Base-by-base conservation (phyloP, 2,329 filamentous ascomycete genomes). In the Didymella pinodella region DNA sequence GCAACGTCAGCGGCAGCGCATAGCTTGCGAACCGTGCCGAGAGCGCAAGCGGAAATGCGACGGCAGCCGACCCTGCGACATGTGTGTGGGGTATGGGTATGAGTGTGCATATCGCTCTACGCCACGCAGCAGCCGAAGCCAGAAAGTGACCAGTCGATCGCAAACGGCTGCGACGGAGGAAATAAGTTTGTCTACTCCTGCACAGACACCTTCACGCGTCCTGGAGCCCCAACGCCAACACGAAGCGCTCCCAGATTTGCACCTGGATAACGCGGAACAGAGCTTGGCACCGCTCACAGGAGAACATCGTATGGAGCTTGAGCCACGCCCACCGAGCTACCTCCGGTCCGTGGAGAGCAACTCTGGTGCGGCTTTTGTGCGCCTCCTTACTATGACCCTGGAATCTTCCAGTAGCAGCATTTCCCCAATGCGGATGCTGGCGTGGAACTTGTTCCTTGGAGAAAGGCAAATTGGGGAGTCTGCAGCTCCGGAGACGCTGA, bases 1-100 rank as follows among this genome's bases (percentile, higher is more conserved):
- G 12, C 44, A 47, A 25, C 48, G 48, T 5, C 44, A 48, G 28
- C 51, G 51, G 16, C 44, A 48, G 18, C 43, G 51, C 44, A 54
- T 54, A 7, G 51, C 51, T 16, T 54, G 51, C 25, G 51, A 54
- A 14, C 34, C 51, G 3, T 54, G 51, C 31, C 51, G 44, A 26
- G 51, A 54, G 5, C 51, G 51, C 34, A 54, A 54, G 29, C 38
- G 51, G 31, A 54, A 54, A 28, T 54, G 51, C 18, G 43, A 54
- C 12, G 51, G 51, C 20, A 20, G 5, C 11, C 51, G 44, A 3
- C 51, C 51, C 2, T 54, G 51, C 44, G 34, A 40, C 26, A 54
- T 54, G 51, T 54, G 51, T 26, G 11, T 47, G 18, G 51, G 51
- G 5, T 54, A 54, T 48, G 51, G 51, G 26, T 54, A 54, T 20